Conservation (phyloP, 163 green algal species). For the Botryococcus braunii region DNA sequence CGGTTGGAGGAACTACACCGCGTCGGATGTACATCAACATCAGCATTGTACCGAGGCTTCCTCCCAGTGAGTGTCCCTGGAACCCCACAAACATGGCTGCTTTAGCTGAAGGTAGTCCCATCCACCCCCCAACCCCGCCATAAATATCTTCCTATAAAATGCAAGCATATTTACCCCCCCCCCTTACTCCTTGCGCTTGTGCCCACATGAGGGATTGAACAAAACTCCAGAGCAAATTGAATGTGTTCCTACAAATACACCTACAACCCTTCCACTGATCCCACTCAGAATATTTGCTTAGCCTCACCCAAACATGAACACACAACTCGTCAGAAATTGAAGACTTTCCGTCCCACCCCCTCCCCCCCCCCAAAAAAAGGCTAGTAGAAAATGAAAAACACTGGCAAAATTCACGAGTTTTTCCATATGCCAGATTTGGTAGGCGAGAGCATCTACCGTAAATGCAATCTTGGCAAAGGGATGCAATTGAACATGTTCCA, state of each 20-base stretch:
- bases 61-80: conserved; percentile 86
- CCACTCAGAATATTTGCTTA: too few relatives aligned
- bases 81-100: not conserved
- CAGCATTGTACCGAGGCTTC: conserved; percentile 75
- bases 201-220: too few relatives aligned
- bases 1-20: conserved; percentile 48
- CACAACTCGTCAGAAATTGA: too few relatives aligned
- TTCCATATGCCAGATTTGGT: conserved; percentile 8
- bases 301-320: too few relatives aligned
- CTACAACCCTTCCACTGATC: too few relatives aligned
- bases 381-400: not conserved
- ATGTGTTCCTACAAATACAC: too few relatives aligned
- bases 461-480: conserved; percentile 64
- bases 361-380: too few relatives aligned
- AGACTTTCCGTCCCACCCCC: not conserved
- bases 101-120: not conserved
- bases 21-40: conserved; percentile 81
- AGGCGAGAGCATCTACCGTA: conserved; percentile 25
- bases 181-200: too few relatives aligned
- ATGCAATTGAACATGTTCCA: conserved; percentile 63
- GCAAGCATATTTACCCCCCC: too few relatives aligned
- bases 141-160: too few relatives aligned
- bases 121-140: too few relatives aligned
- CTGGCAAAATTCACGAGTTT: conserved; percentile 1
- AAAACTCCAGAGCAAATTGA: too few relatives aligned